Base-by-base conservation (phyloP, 2,329 filamentous ascomycete species). In the Hymenoscyphus linearis region DNA sequence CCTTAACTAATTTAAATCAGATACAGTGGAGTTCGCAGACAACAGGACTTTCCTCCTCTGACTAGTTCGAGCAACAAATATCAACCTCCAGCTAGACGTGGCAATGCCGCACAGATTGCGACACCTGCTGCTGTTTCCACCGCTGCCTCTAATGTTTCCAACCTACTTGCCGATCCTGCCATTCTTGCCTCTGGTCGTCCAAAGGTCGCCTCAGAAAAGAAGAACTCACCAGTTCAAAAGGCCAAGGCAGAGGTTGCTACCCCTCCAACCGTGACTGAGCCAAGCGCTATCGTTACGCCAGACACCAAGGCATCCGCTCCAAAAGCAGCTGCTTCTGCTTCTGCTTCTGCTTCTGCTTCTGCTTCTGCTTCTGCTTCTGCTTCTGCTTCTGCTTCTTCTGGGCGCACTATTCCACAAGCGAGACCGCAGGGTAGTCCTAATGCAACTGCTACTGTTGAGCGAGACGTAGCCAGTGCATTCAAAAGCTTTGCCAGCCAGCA, bases 11-110 rank as follows among this genome's bases (percentile, higher is more conserved):
- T 31, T 18, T 14, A 34, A 31, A 18, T 65, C 59, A 91, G 88
- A 73, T 98, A 98, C 77, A 97, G 93, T 72, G 93, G 93, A 72
- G 95, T 99, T 60, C 88, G 88, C 64, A 87, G 93, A 66, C 81
- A 84, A 65, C 81, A 84, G 66, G 87, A 90, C 60, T 89, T 89
- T 69, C 84, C 88, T 5, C 82, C 88, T n/a, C 79, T 96, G 35
- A 57, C 64, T 36, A 69, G 72, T 40, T 72, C 77, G 58, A 58
- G 31, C 47, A 84, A 84, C 75, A 93, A 91, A 75, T 99, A 99
- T 74, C 96, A 89, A 0, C 93, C 95, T 36, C 95, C 95, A 4
- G 93, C 91, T 18, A 85, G 91, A 74, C 86, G 95, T 68, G 89
- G 93, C 9, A 90, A 91, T 18, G 85, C 89, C 35, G 86, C 81